A percentile compares a stretch with the other conserved stretches of the same genome.
Evolutionary conservation across 352 stramenopile species (phyloP).

Genomic region (Globisporangium spiculum): DNA sequence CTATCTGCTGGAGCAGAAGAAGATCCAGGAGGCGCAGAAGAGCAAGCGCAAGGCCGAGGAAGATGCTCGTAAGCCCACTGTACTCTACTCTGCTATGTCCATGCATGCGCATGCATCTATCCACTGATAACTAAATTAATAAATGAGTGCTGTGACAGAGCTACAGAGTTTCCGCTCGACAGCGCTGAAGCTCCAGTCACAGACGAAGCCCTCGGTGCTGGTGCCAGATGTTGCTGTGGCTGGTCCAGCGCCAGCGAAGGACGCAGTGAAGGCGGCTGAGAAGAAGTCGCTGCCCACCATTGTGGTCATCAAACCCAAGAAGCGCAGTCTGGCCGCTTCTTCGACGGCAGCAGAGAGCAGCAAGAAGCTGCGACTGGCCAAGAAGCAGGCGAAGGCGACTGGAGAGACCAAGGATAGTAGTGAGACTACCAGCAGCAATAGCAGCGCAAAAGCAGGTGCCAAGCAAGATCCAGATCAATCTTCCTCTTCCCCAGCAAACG

Average conservation of each 20-base stretch:
- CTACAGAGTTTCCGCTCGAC: conserved; percentile 63
- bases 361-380: conserved; percentile 24
- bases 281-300: conserved; percentile 18
- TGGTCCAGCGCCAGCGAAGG: conserved; percentile 1
- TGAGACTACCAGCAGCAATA: too few species aligned
- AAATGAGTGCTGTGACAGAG: conserved; percentile 4
- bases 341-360: conserved; percentile 2
- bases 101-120: neutral
- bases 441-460: neutral
- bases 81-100: neutral
- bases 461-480: neutral
- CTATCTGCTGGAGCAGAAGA: conserved; percentile 69
- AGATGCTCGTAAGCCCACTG: conserved; percentile 30
- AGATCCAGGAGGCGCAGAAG: conserved; percentile 35
- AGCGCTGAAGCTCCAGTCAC: conserved; percentile 50
- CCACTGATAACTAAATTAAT: neutral
- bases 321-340: conserved; percentile 21
- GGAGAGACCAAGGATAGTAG: neutral
- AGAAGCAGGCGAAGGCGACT: conserved; percentile 1
- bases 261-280: conserved; percentile 4
- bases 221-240: conserved; percentile 12
- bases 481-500: neutral
- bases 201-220: conserved; percentile 30
- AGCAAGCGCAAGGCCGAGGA: conserved; percentile 30
- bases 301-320: conserved; percentile 60